Evolutionary conservation across 805 yeast species (phyloP).

Genomic region (Saturnispora sekii): DNA sequence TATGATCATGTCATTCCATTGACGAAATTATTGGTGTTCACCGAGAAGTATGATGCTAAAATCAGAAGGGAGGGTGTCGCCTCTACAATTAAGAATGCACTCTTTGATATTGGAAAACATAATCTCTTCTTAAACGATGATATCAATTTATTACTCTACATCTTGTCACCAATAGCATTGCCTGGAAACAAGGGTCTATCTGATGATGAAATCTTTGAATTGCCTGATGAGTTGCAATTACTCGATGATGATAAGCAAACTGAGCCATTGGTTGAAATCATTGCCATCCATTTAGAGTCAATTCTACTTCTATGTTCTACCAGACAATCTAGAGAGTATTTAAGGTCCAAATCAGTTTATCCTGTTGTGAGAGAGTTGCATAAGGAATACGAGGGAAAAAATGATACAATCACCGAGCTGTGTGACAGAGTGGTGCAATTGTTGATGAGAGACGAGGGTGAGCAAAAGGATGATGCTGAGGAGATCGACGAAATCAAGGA

Average conservation of each 20-base stretch:
- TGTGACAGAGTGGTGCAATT: conserved; percentile 83
- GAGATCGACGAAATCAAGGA: conserved; percentile 39
- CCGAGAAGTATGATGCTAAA: conserved; percentile 68
- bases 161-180: conserved; percentile 71
- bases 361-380: conserved; percentile 82
- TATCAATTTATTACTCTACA: conserved; percentile 71
- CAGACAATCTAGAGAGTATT: conserved; percentile 56
- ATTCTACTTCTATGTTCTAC: conserved; percentile 73
- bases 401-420: conserved; percentile 44
- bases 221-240: conserved; percentile 83
- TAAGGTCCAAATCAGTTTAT: conserved; percentile 78
- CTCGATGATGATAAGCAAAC: conserved; percentile 65
- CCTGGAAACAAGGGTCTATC: conserved; percentile 50
- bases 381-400: conserved; percentile 32
- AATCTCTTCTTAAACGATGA: conserved; percentile 45
- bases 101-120: conserved; percentile 73
- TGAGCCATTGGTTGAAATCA: conserved; percentile 60
- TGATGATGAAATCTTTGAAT: conserved; percentile 73
- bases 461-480: conserved; percentile 40
- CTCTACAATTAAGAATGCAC: conserved; percentile 79
- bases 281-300: conserved; percentile 69
- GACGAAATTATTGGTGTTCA: conserved; percentile 72
- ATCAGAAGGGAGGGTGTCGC: conserved; percentile 89
- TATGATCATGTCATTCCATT: conserved; percentile 74
- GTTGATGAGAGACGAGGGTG: conserved; percentile 85